Conservation (phyloP, 2,329 filamentous ascomycete genomes). For the Celoporthe dispersa region DNA sequence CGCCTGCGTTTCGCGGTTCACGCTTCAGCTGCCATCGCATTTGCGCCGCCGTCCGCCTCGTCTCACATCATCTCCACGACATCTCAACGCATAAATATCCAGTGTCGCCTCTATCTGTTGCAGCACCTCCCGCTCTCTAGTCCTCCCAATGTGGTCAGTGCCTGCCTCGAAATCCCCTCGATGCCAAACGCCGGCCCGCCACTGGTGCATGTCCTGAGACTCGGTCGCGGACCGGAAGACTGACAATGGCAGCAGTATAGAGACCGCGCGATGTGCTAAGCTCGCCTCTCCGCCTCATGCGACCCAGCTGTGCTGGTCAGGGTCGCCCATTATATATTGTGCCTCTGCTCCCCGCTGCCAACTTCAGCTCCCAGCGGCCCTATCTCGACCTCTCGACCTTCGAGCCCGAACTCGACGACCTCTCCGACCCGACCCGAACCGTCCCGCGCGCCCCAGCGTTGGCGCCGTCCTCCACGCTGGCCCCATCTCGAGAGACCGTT, state of each 20-base stretch:
- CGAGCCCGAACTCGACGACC: constrained; percentile 18
- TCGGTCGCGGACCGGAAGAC: constrained; percentile 8
- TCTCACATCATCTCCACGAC: constrained; percentile 1
- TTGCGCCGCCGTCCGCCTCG: constrained; percentile 28
- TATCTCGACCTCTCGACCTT: constrained; percentile 31
- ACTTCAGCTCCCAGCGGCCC: constrained; percentile 1
- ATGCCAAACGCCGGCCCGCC: background rate
- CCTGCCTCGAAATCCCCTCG: constrained; percentile 18
- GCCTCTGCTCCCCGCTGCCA: constrained; percentile 13
- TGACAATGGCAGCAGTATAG: constrained; percentile 27
- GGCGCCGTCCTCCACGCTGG: constrained; percentile 28
- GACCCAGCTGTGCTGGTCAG: constrained; percentile 43
- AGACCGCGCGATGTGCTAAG: constrained; percentile 41
- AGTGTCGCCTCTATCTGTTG: constrained; percentile 22
- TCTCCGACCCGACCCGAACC: constrained; percentile 11
- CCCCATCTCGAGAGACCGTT: constrained; percentile 29
- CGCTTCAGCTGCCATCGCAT: constrained; percentile 4
- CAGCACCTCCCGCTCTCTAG: background rate
- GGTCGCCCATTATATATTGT: constrained; percentile 32
- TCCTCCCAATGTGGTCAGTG: constrained; percentile 29
- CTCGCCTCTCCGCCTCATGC: constrained; percentile 35
- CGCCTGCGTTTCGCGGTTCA: constrained; percentile 16
- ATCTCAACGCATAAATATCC: constrained; percentile 20
- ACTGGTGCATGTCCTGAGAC: no score
- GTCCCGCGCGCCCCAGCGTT: constrained; percentile 5